These are phyloP conservation scores for Agrocybe chaxingu DNA, from an alignment of 768 basidiomycete genomes.

Conservation along the genomic window DNA sequence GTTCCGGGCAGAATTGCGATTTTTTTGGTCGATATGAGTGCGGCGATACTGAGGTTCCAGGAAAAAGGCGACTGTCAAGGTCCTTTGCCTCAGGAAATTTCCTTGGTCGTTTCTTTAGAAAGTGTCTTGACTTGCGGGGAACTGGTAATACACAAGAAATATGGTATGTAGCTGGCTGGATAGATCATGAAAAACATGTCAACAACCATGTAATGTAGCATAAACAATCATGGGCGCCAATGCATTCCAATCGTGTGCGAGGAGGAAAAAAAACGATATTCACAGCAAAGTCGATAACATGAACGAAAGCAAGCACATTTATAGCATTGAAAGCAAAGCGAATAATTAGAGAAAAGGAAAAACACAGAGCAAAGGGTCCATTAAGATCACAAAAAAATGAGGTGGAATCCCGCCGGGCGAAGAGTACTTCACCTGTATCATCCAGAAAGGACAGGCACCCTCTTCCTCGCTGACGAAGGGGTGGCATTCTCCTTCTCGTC, in stretches of 20 bases:
- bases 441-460: conserved; percentile 29
- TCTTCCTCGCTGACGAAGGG: conserved; percentile 21
- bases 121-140: too few relatives aligned
- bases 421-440: not conserved
- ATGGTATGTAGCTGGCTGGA: too few relatives aligned
- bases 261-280: conserved; percentile 6
- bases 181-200: too few relatives aligned
- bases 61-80: too few relatives aligned
- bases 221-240: not conserved
- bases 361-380: not conserved
- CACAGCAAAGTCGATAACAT: conserved; percentile 20
- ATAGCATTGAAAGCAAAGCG: conserved; percentile 26
- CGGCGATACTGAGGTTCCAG: too few relatives aligned
- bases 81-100: too few relatives aligned
- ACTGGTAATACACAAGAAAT: too few relatives aligned
- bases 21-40: too few relatives aligned
- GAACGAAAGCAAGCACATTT: conserved; percentile 14
- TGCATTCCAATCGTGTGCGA: conserved; percentile 3
- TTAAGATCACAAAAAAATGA: not conserved
- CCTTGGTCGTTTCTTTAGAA: too few relatives aligned
- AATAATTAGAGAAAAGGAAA: conserved; percentile 13
- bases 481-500: conserved; percentile 59
- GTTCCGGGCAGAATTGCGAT: too few relatives aligned
- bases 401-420: not conserved
- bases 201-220: too few relatives aligned